Evolutionary conservation across 2,329 filamentous ascomycete genomes (phyloP).

Genomic region (Xylariaceae sp.): DNA sequence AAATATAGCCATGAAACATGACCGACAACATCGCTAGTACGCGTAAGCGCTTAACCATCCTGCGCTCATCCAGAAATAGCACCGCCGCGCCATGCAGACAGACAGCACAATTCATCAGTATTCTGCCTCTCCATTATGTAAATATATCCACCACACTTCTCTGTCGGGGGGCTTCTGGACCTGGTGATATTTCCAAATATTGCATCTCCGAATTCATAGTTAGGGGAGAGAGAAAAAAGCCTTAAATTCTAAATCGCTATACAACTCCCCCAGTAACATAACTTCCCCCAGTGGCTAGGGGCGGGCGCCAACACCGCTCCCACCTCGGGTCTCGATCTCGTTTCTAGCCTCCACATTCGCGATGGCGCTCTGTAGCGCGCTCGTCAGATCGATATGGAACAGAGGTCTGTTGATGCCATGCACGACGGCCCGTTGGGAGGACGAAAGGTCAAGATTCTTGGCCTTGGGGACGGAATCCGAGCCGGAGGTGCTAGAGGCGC

Average conservation of each 20-base stretch:
- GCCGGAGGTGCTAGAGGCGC: constrained; percentile 34
- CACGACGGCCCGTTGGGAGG: constrained; percentile 68
- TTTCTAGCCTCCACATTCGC: constrained; percentile 71
- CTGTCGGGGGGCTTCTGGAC: not conserved
- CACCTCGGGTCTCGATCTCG: constrained; percentile 42
- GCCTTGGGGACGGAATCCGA: constrained; percentile 29
- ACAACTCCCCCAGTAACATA: too few relatives aligned
- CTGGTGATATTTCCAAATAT: not conserved
- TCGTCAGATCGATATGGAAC: constrained; percentile 93
- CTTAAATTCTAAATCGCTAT: not conserved
- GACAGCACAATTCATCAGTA: not conserved
- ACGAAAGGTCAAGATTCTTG: constrained; percentile 45
- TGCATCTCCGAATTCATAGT: not conserved
- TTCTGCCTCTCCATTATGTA: not conserved
- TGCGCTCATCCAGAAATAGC: not conserved
- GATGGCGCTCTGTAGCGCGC: constrained; percentile 85
- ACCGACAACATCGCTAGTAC: not conserved
- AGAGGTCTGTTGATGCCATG: constrained; percentile 88
- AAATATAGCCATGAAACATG: too few relatives aligned
- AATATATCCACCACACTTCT: not conserved
- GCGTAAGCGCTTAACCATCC: not conserved
- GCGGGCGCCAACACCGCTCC: constrained; percentile 29
- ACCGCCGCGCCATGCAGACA: not conserved
- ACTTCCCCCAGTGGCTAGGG: too few relatives aligned
- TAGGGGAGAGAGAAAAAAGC: not conserved